phyloP scores from a whole-genome alignment of 768 basidiomycete genomes.

The Suillus americanus region DNA sequence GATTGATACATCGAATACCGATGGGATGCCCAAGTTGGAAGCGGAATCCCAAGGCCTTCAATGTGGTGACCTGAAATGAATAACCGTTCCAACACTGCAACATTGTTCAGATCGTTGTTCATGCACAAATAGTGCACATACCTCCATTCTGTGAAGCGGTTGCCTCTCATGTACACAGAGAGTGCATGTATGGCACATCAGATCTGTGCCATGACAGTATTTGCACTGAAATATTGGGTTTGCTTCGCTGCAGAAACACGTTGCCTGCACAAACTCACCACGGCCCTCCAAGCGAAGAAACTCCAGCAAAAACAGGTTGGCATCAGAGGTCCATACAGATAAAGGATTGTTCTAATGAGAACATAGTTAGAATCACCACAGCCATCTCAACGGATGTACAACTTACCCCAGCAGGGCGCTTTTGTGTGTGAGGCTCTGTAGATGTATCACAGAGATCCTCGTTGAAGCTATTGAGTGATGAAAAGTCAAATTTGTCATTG shows the following conservation, averaged over 20 bases:
- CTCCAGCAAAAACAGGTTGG: background rate
- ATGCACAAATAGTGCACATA: background rate
- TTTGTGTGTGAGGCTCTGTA: background rate
- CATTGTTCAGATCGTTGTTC: background rate
- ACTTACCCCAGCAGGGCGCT: background rate
- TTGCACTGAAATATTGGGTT: background rate
- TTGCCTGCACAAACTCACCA: background rate
- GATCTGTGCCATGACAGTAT: background rate
- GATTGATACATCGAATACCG: slow-evolving; percentile 13
- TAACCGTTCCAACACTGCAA: slow-evolving; percentile 18
- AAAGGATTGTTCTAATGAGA: background rate
- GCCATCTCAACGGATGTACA: background rate
- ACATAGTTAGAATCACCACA: background rate
- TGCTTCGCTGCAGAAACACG: background rate
- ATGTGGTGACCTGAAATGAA: slow-evolving; percentile 13
- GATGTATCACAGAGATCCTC: background rate
- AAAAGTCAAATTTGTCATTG: background rate
- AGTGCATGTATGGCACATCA: background rate
- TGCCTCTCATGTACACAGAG: background rate
- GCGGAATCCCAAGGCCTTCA: slow-evolving; percentile 20
- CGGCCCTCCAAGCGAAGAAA: background rate
- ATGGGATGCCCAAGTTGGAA: slow-evolving; percentile 24
- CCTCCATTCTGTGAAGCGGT: background rate
- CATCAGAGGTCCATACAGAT: background rate
- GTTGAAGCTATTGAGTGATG: background rate